Evolutionary conservation across 345 rosid species (phyloP), one percentile per base, ranked within the genome.

Genomic region (Populus euphratica): DNA sequence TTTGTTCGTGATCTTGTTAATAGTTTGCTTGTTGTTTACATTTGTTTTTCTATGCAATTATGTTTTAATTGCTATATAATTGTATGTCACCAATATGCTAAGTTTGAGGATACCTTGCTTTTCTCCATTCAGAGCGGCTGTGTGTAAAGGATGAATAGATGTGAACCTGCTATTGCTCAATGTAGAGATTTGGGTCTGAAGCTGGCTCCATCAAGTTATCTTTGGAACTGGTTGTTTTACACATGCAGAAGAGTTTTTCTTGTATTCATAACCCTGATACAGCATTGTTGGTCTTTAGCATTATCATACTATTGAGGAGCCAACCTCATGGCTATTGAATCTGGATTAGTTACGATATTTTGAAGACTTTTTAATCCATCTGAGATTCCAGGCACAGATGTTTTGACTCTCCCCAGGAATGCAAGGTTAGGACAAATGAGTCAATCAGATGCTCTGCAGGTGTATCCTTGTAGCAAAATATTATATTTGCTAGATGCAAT

Each of bases 71-170:
- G 54, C 79, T 43, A 14, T 77, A 8, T 74, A 21, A 67, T 1
- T 72, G 1, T 56, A 29, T 80, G 27, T 65, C 35, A 38, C 66
- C 64, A 72, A 18, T 52, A 59, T 56, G 17, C 71, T 31, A 62
- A 36, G 56, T 65, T 78, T 73, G 36, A 73, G 13, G 16, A 54
- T 49, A 6, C 20, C 67, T 9, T 69, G 65, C 29, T 68, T 78
- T 76, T 81, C 38, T 73, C 69, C 33, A 50, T 83, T 66, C 91
- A 93, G 97, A 95, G 87, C 90, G 98, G 27, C 78, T 92, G 79
- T 93, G 98, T 82, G 88, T 91, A 35, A 81, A 89, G 81, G 97
- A 93, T 47, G 90, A 79, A 38, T 89, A 88, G 70, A 41, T 33
- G 29, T 54, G 52, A 43, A 70, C 61, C 25, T 63, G 72, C 61